A percentile compares a stretch with the other conserved stretches of the same genome.
phyloP scores from a whole-genome alignment of 352 stramenopile genomes.

The Phytopythium litorale region DNA sequence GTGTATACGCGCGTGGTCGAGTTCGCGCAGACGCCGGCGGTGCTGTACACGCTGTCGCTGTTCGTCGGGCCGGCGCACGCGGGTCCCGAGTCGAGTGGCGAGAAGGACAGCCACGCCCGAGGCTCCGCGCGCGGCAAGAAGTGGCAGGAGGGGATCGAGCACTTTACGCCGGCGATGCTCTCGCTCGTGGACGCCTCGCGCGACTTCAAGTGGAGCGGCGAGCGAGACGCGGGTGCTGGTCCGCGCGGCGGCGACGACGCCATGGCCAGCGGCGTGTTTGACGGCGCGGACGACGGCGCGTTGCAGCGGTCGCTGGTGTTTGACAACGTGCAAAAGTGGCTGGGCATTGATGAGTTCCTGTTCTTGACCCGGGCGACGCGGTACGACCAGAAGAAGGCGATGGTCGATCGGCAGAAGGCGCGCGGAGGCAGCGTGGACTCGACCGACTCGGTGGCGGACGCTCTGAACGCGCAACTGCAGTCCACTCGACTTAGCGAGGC shows the following conservation, averaged over 20 bases:
- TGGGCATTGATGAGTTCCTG: slow-evolving; percentile 70
- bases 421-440: neutral
- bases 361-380: slow-evolving; percentile 43
- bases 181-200: slow-evolving; percentile 43
- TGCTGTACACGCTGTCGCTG: slow-evolving; percentile 47
- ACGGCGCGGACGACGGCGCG: slow-evolving; percentile 16
- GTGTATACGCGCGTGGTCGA: slow-evolving; percentile 35
- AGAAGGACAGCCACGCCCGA: neutral
- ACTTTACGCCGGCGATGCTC: slow-evolving; percentile 82
- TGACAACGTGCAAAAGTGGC: slow-evolving; percentile 52
- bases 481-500: neutral
- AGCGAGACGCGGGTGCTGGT: neutral
- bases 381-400: slow-evolving; percentile 10
- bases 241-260: neutral
- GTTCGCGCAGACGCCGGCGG: slow-evolving; percentile 17
- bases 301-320: slow-evolving; percentile 28
- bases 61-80: slow-evolving; percentile 19
- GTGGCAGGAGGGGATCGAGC: slow-evolving; percentile 62
- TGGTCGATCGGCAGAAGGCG: neutral
- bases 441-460: neutral
- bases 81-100: neutral
- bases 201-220: slow-evolving; percentile 37
- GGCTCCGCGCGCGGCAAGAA: slow-evolving; percentile 22
- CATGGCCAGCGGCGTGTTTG: slow-evolving; percentile 8
- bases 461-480: neutral